Evolutionary conservation across 768 basidiomycete genomes (phyloP).

Genomic region (Antrodiella citrinella): DNA sequence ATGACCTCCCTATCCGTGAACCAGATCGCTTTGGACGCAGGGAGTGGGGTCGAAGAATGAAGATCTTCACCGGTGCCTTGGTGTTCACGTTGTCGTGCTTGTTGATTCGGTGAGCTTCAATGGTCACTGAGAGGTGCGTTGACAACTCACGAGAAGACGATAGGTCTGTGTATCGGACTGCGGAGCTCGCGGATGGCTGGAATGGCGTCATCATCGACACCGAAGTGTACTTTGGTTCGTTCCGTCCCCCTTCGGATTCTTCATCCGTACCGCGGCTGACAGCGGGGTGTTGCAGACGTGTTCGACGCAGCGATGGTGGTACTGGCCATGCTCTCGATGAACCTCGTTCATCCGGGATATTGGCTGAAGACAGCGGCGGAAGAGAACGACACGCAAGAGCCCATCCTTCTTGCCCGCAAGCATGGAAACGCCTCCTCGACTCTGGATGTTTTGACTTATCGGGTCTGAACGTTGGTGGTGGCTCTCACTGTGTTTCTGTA

Average conservation of each 20-base stretch:
- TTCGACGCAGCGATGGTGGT: conserved; percentile 43
- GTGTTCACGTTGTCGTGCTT: conserved; percentile 13
- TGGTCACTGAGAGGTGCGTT: conserved; percentile 24
- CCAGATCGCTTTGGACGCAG: conserved; percentile 2
- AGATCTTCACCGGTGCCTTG: conserved; percentile 12
- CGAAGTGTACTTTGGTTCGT: conserved; percentile 40
- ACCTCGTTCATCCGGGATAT: conserved; percentile 41
- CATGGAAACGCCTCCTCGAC: too few species aligned
- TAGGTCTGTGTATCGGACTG: conserved; percentile 42
- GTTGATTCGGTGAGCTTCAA: conserved; percentile 17
- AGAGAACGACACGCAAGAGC: too few species aligned
- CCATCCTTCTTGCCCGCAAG: too few species aligned
- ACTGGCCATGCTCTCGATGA: conserved; percentile 37
- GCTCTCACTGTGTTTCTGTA: too few species aligned
- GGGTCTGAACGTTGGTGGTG: too few species aligned
- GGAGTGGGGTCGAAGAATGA: neutral
- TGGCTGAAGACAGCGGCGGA: too few species aligned
- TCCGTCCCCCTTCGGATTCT: neutral
- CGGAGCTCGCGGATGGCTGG: conserved; percentile 45
- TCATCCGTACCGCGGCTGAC: neutral
- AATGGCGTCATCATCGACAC: conserved; percentile 39
- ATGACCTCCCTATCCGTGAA: conserved; percentile 25
- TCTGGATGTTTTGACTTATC: too few species aligned
- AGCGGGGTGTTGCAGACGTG: conserved; percentile 26
- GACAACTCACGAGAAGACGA: neutral